Conservation (phyloP, 169 alveolate genomes). For the Eimeria maxima region DNA sequence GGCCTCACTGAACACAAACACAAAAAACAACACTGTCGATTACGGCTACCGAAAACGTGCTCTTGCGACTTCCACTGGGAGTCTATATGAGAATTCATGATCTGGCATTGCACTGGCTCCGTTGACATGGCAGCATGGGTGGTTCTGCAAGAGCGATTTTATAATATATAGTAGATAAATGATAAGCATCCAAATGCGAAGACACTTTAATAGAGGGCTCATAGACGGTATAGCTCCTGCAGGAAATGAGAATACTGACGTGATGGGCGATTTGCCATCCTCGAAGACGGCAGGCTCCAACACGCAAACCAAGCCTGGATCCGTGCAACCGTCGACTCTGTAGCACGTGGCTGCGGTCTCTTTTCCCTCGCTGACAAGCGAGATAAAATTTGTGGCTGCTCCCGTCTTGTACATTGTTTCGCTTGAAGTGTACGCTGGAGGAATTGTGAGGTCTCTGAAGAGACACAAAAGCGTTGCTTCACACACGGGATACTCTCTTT, state of each 20-base stretch:
- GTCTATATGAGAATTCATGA: background rate
- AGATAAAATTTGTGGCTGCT: constrained; percentile 58
- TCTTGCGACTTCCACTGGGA: background rate
- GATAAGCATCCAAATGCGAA: background rate
- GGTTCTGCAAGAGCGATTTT: background rate
- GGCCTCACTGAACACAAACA: constrained; percentile 6
- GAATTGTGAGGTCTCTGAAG: constrained; percentile 26
- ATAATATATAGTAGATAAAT: background rate
- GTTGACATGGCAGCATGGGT: background rate
- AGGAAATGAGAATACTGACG: background rate
- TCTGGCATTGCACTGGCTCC: background rate
- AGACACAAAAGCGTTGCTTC: background rate
- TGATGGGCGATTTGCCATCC: background rate
- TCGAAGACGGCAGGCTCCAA: constrained; percentile 1
- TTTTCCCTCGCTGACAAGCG: constrained; percentile 41
- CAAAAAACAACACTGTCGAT: background rate
- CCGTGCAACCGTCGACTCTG: constrained; percentile 20
- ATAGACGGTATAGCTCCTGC: background rate
- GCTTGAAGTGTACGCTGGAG: constrained; percentile 11
- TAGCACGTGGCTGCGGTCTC: constrained; percentile 27
- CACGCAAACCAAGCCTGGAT: constrained; percentile 45
- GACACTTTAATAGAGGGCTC: background rate
- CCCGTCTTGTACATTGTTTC: background rate
- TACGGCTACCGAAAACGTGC: background rate
- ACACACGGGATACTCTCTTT: background rate